Base-by-base conservation (phyloP, 1,284 basidiomycete genomes). In the Mycosarcoma maydis region DNA sequence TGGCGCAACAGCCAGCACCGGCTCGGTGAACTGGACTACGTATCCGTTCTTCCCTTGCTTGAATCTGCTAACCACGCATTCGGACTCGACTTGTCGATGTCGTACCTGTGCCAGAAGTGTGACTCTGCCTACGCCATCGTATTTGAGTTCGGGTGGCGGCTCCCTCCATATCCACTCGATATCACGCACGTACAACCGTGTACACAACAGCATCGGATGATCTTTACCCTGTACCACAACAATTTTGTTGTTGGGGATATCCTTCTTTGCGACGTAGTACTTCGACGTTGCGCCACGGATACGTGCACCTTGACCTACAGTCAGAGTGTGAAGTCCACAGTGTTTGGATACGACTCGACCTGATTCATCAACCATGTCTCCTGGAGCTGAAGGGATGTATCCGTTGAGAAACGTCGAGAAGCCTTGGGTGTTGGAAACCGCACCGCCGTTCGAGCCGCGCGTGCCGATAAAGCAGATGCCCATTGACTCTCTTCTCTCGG, bases 381-480 rank as follows among this genome's bases (percentile, higher is more conserved):
- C 90, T 0, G 88, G 86, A 0, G 86, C 86, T 0, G 89, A 86
- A 0, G 85, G 81, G 10, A 95, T 86, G 76, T 97, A 98, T 48
- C 90, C 86, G 2, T 89, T 48, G 39, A 62, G 59, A 41, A 60
- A 68, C 8, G 51, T 33, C 7, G 37, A 58, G 38, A 69, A 72
- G 3, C 56, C 68, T n/a, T 59, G 39, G 6, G 33, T 59, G 27
- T 65, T 58, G 27, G 45, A 49, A 4, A 54, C 22, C 1, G 37
- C 33, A 10, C 29, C 39, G 24, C 44, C 48, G 40, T 65, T 47
- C 19, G 54, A 56, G 0, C 82, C 94, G 2, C 79, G 66, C n/a
- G 79, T 60, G 23, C 94, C 95, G 8, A 98, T 89, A 72, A 98
- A 98, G 79, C 95, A 98, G n/a, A 98, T 87, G 0, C 95, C 95